Evolutionary conservation across 2,329 filamentous ascomycete species (phyloP).

Genomic region (Monosporascus sp.): DNA sequence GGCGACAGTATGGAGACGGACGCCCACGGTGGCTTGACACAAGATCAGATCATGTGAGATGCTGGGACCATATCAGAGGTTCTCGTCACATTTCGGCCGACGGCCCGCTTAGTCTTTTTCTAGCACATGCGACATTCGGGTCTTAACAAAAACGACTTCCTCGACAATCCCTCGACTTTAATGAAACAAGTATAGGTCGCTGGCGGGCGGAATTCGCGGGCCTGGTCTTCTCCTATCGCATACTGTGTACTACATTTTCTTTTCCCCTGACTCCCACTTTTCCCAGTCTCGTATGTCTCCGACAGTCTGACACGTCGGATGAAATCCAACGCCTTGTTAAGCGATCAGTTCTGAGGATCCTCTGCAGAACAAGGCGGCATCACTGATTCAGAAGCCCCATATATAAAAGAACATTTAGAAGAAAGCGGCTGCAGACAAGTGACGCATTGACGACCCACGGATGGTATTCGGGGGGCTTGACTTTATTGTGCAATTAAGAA

Average conservation of each 20-base stretch:
- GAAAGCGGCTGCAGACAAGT: background rate
- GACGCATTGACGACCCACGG: background rate
- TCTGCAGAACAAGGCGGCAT: background rate
- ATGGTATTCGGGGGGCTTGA: background rate
- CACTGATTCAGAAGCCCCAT: background rate
- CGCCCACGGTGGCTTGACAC: constrained; percentile 71
- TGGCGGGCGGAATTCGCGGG: constrained; percentile 5
- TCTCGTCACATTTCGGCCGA: background rate
- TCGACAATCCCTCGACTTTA: constrained; percentile 2
- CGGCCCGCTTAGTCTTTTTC: background rate
- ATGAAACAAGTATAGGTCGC: background rate
- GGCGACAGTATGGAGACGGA: constrained; percentile 79
- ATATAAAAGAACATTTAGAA: background rate
- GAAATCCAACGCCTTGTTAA: background rate
- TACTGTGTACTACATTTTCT: constrained; percentile 15
- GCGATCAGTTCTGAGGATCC: background rate
- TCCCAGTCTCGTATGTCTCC: background rate
- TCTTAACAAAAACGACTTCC: background rate
- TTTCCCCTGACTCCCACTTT: background rate
- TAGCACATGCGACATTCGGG: background rate
- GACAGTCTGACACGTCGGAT: background rate
- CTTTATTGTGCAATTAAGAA: background rate
- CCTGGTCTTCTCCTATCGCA: constrained; percentile 6
- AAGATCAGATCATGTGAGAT: constrained; percentile 92
- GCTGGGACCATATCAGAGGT: background rate